Evolutionary conservation across 768 basidiomycete species (phyloP), one percentile per base, ranked within the genome.

Genomic region (Holtermannia corniformis): DNA sequence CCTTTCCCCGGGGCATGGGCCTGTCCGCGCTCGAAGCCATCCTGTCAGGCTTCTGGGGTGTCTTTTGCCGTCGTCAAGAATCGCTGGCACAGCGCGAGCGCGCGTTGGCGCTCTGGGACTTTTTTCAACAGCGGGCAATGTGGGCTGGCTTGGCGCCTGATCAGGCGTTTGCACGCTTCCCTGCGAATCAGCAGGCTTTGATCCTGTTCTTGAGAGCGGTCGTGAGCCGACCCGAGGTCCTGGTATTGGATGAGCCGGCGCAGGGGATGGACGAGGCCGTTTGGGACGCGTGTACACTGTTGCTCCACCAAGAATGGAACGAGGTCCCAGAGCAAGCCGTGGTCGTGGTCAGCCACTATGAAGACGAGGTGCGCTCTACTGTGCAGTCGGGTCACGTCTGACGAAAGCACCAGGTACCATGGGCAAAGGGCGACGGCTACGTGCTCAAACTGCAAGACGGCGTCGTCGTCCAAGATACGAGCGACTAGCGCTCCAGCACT

Each of bases 191-290:
- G 65, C 92, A 93, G 73, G 79, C 82, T 43, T 71, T 92, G 43
- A 81, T 89, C 19, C 74, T 97, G 32, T 77, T 96, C 41, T 82
- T 92, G 79, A 81, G 91, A 16, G 87, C 91, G 23, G 75, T 95
- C 27, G 88, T 92, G 7, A 80, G 80, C 13, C 74, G 77, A 13
- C 85, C 87, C 2, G 79, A 78, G 50, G 67, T 99, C 27, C 76
- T 97, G 5, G 75, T 96, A 10, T 73, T 97, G 40, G 93, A 99
- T 64, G 93, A 99, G 68, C 86, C 84, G 7, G 91, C 87, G 81
- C 83, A 86, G 21, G 92, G 91, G 22, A 92, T 97, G 87, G 87
- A 87, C 58, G 82, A 81, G 42, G 73, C 70, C 4, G 87, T 88
- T 81, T 81, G 92, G 25, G 70, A 70, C 16, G 79, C 79, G 32